Conservation (phyloP, 2,329 filamentous ascomycete genomes). For the Orbilia brochopaga region DNA sequence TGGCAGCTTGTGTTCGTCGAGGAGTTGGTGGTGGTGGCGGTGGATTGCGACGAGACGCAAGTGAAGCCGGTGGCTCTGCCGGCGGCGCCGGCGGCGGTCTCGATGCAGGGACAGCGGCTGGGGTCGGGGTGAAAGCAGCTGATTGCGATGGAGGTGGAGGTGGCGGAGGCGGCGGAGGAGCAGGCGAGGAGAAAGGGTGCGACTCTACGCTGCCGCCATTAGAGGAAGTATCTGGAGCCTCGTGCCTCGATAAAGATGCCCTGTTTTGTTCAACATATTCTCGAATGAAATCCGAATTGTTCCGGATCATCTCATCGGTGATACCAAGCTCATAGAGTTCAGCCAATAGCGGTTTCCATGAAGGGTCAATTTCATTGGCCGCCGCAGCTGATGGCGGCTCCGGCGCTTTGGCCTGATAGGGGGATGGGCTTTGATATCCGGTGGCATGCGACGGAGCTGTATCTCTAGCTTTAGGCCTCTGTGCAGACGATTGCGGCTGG, state of each 20-base stretch:
- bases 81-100: conserved; percentile 71
- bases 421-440: conserved; percentile 59
- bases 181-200: conserved; percentile 48
- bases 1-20: conserved; percentile 16
- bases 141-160: conserved; percentile 61
- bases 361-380: conserved; percentile 69
- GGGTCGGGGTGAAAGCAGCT: conserved; percentile 61
- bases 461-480: conserved; percentile 76
- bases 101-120: conserved; percentile 66
- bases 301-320: conserved; percentile 70
- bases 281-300: conserved; percentile 73
- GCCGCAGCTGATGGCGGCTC: conserved; percentile 58
- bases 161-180: conserved; percentile 56
- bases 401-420: conserved; percentile 43
- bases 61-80: conserved; percentile 60
- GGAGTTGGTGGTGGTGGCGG: conserved; percentile 35
- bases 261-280: conserved; percentile 68
- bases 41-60: conserved; percentile 29
- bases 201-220: conserved; percentile 4
- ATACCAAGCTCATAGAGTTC: conserved; percentile 71
- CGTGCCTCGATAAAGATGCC: conserved; percentile 54
- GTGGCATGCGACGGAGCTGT: conserved; percentile 72
- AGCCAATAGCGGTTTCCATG: conserved; percentile 67
- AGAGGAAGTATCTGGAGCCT: conserved; percentile 31
- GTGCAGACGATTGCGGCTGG: conserved; percentile 16